Base-by-base conservation (phyloP, 2,329 filamentous ascomycete genomes). In the Blastomyces parvus region DNA sequence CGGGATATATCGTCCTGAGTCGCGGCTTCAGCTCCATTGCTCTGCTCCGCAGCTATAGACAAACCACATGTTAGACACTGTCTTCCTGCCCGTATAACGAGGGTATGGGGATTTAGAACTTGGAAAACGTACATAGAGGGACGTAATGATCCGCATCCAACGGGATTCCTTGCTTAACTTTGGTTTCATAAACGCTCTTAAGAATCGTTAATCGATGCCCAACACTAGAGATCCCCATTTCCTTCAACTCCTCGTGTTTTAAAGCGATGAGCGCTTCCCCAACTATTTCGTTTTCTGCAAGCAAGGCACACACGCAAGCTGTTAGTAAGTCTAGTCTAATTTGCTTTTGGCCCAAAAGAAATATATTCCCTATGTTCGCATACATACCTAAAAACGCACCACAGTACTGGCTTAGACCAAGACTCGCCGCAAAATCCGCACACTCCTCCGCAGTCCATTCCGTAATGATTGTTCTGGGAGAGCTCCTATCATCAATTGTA, bases 151-250 rank as follows among this genome's bases (percentile, higher is more conserved):
- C 93, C 66, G 88, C 87, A 73, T 97, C 93, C 70, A 97, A 84
- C 19, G 90, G 88, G 65, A 97, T 85, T 70, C 96, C 91, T 72
- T 97, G 92, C 67, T 91, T 91, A 74, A 93, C 88, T 79, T 99
- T 99, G 72, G 94, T 88, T 72, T 97, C 92, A 78, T 97, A 97
- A 62, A 97, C 91, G 70, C 87, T 92, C 79, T 97, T 97, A 64
- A 99, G 83, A 64, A 99, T 95, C 27, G 91, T 96, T 70, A 99
- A 82, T 65, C 94, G 88, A 78, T 99, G 94, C 50, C 94, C 94
- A 58, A 97, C 91, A 77, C 93, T 97, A 66, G 82, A 81, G 67
- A 99, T 89, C 58, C 92, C 92, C 87, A 97, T 93, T 73, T 95
- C 91, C 77, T 95, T 96, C 70, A 99, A 81, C 74, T 97, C 93